Percentiles rank a stretch among this genome's conserved stretches.
These are phyloP conservation scores for Skeletonema potamos DNA, from an alignment of 108 stramenopile genomes.

Conservation along the genomic window DNA sequence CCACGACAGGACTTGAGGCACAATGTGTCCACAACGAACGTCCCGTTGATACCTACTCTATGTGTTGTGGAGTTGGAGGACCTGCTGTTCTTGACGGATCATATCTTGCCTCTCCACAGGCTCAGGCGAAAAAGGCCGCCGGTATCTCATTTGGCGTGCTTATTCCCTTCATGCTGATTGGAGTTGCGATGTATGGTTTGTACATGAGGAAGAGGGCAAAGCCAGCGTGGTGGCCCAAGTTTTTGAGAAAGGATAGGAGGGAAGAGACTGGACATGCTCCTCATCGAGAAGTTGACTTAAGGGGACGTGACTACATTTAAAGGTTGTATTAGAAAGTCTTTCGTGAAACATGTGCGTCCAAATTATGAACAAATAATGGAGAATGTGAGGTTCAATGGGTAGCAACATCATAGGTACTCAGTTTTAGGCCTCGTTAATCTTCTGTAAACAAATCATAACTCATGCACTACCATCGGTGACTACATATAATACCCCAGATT, in stretches of 20 bases:
- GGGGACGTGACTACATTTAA: slow-evolving; percentile 48
- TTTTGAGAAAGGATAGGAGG: slow-evolving; percentile 26
- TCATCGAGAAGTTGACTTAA: slow-evolving; percentile 47
- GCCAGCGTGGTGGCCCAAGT: slow-evolving; percentile 47
- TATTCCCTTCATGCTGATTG: slow-evolving; percentile 14
- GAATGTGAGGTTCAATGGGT: neutral
- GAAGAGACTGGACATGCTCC: slow-evolving; percentile 51
- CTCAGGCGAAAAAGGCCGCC: slow-evolving; percentile 3
- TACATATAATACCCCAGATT: slow-evolving; percentile 55
- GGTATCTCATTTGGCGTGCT: slow-evolving; percentile 33
- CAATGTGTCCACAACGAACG: slow-evolving; percentile 21
- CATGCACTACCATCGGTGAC: slow-evolving; percentile 55
- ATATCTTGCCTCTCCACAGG: neutral
- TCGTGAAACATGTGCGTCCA: neutral
- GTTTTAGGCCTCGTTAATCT: neutral
- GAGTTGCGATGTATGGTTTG: slow-evolving; percentile 22
- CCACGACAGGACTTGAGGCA: slow-evolving; percentile 27
- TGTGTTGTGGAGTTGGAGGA: slow-evolving; percentile 49
- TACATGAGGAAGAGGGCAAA: slow-evolving; percentile 46
- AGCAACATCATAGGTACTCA: neutral
- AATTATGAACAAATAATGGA: neutral
- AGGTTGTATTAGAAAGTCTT: neutral
- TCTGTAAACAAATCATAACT: neutral
- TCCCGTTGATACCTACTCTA: slow-evolving; percentile 27
- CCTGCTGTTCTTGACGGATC: slow-evolving; percentile 18